Base-by-base conservation (phyloP, 2,329 filamentous ascomycete genomes). In the Gnomoniopsis sp. region DNA sequence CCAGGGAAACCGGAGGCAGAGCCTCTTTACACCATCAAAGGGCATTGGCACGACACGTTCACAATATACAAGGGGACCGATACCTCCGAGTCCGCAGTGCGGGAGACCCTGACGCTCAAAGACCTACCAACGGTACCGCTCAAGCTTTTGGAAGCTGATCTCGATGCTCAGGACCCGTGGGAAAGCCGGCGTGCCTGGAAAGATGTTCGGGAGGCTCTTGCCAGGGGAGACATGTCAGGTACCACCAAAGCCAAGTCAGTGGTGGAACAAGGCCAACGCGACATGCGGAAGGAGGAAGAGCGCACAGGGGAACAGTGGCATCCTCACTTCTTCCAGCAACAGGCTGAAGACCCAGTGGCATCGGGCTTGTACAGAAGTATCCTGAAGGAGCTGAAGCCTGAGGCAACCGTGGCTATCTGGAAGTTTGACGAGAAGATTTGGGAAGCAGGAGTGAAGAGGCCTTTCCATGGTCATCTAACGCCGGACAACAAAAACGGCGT, bases 21-120 rank as follows among this genome's bases (percentile, higher is more conserved):
- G 41, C 36, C 55, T 1, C 38, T 68, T 11, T 82, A 63, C 44
- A 63, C 68, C 44, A 30, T 69, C 14, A 57, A 56, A 4, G 69
- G 69, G 10, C 65, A 68, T 56, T 70, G 68, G 69, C 67, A 62
- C 17, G 62, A 62, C 6, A 53, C 52, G 3, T 63, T 70, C n/a
- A 60, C 46, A 1, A 59, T 69, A 11, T 62, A 53, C 10, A 62
- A 68, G 22, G 47, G 57, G 14, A 21, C 58, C 2, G 36, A 53
- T 15, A 17, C 26, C 2, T 60, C 58, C 15, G 49, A 60, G 19
- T 54, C 41, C 3, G 50, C 44, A 21, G 41, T 30, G 3, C 38
- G 26, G 11, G 58, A 60, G n/a, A 53, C 44, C 12, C 36, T 60
- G 11, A 33, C 34, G 3, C 38, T 60, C 19, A 34, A 46, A 15